phyloP scores from a whole-genome alignment of 305 asterid species.

The Solanum hybrid region DNA sequence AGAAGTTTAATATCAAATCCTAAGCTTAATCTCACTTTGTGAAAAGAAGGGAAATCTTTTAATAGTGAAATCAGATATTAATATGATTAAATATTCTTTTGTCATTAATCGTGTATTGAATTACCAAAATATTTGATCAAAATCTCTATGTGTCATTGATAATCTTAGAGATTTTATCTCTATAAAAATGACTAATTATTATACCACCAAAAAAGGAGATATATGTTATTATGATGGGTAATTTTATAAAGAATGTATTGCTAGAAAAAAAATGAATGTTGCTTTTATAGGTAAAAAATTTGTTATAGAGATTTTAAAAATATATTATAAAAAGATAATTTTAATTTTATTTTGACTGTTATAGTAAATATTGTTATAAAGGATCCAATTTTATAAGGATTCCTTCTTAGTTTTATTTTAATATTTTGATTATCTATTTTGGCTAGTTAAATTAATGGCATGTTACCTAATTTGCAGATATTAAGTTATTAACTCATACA shows the following conservation, averaged over 20 bases:
- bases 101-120: neutral
- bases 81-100: neutral
- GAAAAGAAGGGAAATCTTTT: neutral
- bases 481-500: neutral
- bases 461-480: neutral
- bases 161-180: neutral
- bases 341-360: neutral
- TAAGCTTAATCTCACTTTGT: neutral
- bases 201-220: neutral
- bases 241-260: neutral
- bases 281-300: neutral
- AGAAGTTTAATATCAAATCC: no score
- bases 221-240: neutral
- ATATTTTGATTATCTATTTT: neutral
- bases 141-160: neutral
- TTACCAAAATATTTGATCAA: neutral
- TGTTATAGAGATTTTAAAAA: neutral
- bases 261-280: neutral
- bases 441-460: neutral
- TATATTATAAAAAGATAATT: neutral
- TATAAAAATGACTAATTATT: neutral
- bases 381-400: neutral
- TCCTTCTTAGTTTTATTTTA: neutral
- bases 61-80: neutral
- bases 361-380: neutral